Conservation (phyloP, 2,329 filamentous ascomycete genomes). For the Didymella keratinophila region DNA sequence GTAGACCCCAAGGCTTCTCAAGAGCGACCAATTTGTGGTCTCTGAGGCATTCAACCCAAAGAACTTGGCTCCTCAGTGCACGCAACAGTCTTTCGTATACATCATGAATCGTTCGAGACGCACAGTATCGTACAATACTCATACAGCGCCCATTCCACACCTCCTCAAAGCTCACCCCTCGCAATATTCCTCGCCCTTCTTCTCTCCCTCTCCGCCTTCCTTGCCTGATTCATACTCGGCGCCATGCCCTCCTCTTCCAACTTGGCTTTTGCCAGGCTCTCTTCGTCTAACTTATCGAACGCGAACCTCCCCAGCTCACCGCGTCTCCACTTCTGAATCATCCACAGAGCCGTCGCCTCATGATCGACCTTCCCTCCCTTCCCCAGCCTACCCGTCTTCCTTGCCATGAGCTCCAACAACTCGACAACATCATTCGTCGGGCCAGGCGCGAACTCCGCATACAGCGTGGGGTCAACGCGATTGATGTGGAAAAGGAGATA, state of each 20-base stretch:
- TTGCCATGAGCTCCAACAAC: conserved; percentile 75
- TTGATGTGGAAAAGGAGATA: conserved; percentile 91
- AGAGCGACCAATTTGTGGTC: too few species aligned
- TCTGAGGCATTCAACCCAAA: too few species aligned
- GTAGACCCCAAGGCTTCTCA: too few species aligned
- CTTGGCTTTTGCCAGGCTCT: conserved; percentile 63
- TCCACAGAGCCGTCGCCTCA: conserved; percentile 77
- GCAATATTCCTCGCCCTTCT: conserved; percentile 41
- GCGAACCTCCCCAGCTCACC: conserved; percentile 79
- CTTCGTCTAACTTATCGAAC: conserved; percentile 76
- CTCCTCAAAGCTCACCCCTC: conserved; percentile 28
- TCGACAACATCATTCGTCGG: conserved; percentile 86
- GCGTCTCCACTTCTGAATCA: conserved; percentile 81
- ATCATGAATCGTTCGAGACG: not conserved
- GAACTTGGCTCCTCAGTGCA: too few species aligned
- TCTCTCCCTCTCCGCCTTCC: conserved; percentile 69
- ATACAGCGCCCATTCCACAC: not conserved
- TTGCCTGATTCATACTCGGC: conserved; percentile 72
- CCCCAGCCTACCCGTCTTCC: conserved; percentile 75
- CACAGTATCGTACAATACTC: not conserved
- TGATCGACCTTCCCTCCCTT: conserved; percentile 75
- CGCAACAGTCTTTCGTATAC: not conserved
- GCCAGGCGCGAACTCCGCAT: conserved; percentile 68
- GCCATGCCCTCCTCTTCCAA: conserved; percentile 56
- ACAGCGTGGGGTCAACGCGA: conserved; percentile 66